A percentile compares a stretch with the other conserved stretches of the same genome.
Evolutionary conservation across 345 rosid species (phyloP).

Genomic region (Clarkia xantiana): DNA sequence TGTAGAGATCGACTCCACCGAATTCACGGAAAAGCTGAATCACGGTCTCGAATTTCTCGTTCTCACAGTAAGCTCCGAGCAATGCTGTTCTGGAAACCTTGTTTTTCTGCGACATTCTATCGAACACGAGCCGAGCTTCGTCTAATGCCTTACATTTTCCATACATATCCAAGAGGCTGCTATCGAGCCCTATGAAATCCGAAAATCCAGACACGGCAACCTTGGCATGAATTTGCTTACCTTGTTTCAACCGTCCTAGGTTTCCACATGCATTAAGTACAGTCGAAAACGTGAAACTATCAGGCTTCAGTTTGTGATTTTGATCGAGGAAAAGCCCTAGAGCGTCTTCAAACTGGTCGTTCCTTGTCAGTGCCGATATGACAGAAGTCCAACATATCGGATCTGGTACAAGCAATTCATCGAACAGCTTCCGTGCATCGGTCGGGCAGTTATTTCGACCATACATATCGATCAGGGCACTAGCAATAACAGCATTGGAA

Average conservation of each 20-base stretch:
- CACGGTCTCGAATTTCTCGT: constrained; percentile 41
- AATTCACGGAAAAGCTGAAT: constrained; percentile 44
- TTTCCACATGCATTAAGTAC: constrained; percentile 75
- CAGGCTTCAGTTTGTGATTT: constrained; percentile 32
- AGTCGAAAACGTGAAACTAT: constrained; percentile 64
- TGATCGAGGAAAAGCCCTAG: constrained; percentile 31
- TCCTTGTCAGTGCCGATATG: constrained; percentile 52
- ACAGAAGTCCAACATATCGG: constrained; percentile 68
- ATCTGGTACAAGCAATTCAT: constrained; percentile 68
- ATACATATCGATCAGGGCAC: constrained; percentile 61
- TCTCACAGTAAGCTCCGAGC: constrained; percentile 76
- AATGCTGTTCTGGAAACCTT: constrained; percentile 72
- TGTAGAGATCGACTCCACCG: constrained; percentile 45
- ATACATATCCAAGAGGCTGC: constrained; percentile 89
- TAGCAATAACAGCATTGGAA: constrained; percentile 37
- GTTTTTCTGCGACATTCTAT: constrained; percentile 54
- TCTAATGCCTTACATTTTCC: constrained; percentile 46
- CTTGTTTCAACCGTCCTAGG: constrained; percentile 51
- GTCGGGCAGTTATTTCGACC: constrained; percentile 31
- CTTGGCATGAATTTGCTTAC: constrained; percentile 66
- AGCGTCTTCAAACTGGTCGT: constrained; percentile 42
- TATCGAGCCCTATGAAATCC: constrained; percentile 53
- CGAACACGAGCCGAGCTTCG: constrained; percentile 48
- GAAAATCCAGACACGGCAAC: constrained; percentile 33
- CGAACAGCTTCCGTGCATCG: constrained; percentile 51